Conservation (phyloP, 306 rosid species). For the Astragalus membranaceus region DNA sequence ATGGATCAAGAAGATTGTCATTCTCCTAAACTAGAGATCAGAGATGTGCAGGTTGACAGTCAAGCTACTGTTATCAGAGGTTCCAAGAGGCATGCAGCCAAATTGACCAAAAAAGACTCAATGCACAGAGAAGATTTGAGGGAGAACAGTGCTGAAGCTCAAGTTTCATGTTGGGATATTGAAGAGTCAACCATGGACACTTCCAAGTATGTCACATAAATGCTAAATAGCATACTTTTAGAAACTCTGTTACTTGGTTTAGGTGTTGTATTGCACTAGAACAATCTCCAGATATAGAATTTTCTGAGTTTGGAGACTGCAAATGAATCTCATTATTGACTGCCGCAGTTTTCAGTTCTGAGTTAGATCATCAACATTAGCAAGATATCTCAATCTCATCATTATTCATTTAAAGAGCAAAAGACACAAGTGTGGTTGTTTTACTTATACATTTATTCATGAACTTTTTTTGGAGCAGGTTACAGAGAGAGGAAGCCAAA, state of each 20-base stretch:
- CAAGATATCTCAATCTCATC: background rate
- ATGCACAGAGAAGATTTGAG: constrained; percentile 26
- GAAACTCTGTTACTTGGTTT: background rate
- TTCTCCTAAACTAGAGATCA: constrained; percentile 45
- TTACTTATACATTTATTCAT: background rate
- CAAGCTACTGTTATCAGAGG: constrained; percentile 42
- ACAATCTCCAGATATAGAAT: too few species aligned
- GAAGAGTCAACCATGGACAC: constrained; percentile 47
- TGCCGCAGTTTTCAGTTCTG: background rate
- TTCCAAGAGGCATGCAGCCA: constrained; percentile 36
- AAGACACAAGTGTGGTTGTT: background rate
- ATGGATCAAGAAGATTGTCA: constrained; percentile 27
- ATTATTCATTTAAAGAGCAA: background rate
- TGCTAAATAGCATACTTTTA: background rate
- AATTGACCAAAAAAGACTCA: constrained; percentile 11
- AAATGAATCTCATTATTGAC: background rate
- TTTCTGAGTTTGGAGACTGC: too few species aligned
- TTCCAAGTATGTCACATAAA: constrained; percentile 50
- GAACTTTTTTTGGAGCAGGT: constrained; percentile 30
- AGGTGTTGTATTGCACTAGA: too few species aligned
- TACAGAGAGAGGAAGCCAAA: constrained; percentile 79
- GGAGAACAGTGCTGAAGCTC: constrained; percentile 26
- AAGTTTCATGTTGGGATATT: constrained; percentile 41
- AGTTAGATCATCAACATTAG: background rate
- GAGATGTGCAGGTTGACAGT: constrained; percentile 80